Evolutionary conservation across 2,329 filamentous ascomycete genomes (phyloP), one percentile per base, ranked within the genome.

Genomic region (Phaeoacremonium minimum): DNA sequence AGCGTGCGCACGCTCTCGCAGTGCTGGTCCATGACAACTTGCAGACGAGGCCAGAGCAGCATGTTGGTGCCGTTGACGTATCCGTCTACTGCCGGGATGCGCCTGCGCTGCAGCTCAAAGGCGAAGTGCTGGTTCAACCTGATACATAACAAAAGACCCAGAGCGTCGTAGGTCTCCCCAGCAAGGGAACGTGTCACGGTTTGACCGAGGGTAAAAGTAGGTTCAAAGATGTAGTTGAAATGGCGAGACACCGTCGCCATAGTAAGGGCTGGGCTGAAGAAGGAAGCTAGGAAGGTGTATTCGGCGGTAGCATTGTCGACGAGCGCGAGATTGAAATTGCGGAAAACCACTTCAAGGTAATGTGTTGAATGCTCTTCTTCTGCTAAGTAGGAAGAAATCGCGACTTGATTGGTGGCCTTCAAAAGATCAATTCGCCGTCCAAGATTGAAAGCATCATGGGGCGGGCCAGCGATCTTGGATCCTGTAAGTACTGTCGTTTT

Each of bases 61-160:
- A 98, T 98, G 53, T 85, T 90, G 5, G 88, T 95, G 31, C 81
- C 90, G 57, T 98, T 98, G 56, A 96, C 83, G 56, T 98, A 98
- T 28, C 80, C 75, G 54, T 98, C 93, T 3, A 87, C 82, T 5
- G 88, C 83, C 0, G 93, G 93, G 1, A 97, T 80, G 55, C 94
- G 91, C 37, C 91, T 81, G 9, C 91, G 78, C 60, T 98, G 93
- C 20, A 97, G 73, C 60, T 95, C 87, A 56, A 98, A 98, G 13
- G 93, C 90, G 41, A 91, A 83, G 48, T 93, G 87, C 55, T 97
- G 93, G 50, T 95, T 98, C 13, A 98, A 65, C 6, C 93, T 81
- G 19, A 98, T 90, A 54, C 87, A 93, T n/a, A 97, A 73, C 7
- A 98, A 69, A 8, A 96, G 71, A 4, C 93, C 93, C 1, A 98